phyloP scores from a whole-genome alignment of 768 basidiomycete species.

The Daedaleopsis sinensis region DNA sequence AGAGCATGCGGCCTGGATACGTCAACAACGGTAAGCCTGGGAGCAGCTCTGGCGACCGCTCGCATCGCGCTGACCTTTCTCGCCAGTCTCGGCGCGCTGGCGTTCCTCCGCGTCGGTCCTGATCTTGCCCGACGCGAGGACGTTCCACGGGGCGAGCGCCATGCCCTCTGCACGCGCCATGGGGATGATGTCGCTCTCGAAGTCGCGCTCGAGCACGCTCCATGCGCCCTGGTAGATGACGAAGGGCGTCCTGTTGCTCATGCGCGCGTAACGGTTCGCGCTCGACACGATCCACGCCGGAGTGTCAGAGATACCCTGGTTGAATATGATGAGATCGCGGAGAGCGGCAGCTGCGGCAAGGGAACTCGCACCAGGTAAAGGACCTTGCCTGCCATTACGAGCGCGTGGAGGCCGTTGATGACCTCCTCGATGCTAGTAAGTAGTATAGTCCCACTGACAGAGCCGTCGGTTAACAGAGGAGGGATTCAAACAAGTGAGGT shows the following conservation, averaged over 20 bases:
- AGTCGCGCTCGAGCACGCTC: slow-evolving; percentile 39
- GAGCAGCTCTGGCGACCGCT: no score
- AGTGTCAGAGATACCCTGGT: slow-evolving; percentile 31
- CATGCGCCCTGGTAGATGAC: slow-evolving; percentile 39
- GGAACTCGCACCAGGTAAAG: slow-evolving; percentile 29
- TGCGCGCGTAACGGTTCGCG: slow-evolving; percentile 43
- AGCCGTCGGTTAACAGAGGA: slow-evolving; percentile 50
- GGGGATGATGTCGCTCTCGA: slow-evolving; percentile 44
- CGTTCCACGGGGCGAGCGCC: slow-evolving; percentile 29
- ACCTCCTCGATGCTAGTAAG: slow-evolving; percentile 56
- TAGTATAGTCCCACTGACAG: slow-evolving; percentile 57
- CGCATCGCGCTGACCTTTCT: slow-evolving; percentile 22
- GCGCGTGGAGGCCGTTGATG: slow-evolving; percentile 55
- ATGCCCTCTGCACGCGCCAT: slow-evolving; percentile 38
- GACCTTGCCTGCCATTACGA: slow-evolving; percentile 56
- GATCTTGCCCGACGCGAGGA: slow-evolving; percentile 23
- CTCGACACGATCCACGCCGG: slow-evolving; percentile 43
- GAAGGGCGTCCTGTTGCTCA: slow-evolving; percentile 41
- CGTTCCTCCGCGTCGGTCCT: slow-evolving; percentile 29
- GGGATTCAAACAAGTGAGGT: slow-evolving; percentile 35
- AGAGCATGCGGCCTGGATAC: no score
- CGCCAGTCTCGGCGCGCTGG: slow-evolving; percentile 27
- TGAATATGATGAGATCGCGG: not conserved
- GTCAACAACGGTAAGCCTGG: no score
- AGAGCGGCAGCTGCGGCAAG: not conserved